Evolutionary conservation across 2,329 filamentous ascomycete genomes (phyloP), one percentile per base, ranked within the genome.

Genomic region (Fusarium nisikadoi): DNA sequence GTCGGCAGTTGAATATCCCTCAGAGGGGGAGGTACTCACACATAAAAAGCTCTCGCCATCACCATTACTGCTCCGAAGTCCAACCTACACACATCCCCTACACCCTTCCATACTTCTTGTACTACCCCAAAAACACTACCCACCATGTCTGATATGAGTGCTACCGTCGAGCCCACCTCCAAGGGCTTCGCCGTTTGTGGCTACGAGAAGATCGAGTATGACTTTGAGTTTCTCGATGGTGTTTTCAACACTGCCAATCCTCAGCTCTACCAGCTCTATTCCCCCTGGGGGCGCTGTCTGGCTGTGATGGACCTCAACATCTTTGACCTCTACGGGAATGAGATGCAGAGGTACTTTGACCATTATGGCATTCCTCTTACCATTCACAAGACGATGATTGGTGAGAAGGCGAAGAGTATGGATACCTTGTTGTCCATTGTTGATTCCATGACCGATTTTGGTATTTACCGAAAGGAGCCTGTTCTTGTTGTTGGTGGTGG

Each of bases 151-250:
- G 90, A 93, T 79, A 86, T 92, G 79, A 91, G 89, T 77, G 91
- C 91, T 64, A 86, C 86, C 58, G 90, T 93, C 71, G 81, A 84
- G 68, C 87, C 91, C 82, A 93, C 89, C 69, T 81, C 85, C 74
- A 84, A 85, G 67, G 91, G 91, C 41, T 93, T 93, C 81, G 89
- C 91, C 72, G 91, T 93, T 68, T 88, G 90, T 74, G 91, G 91
- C 29, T 92, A 92, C 75, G 91, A 93, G 84, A 93, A 92, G 85
- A 93, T 93, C 77, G 88, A 92, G 77, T 93, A 93, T 79, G 90
- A 92, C 81, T 93, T 93, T 80, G 89, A 89, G 60, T 93, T 93
- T 81, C 86, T 93, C 50, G 91, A 93, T 74, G 89, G 87, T 52
- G 86, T 93, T 62, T 93, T 93, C 80, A 83, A 92, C 77, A 75